phyloP scores from a whole-genome alignment of 352 stramenopile species.

The Globisporangium parvum region DNA sequence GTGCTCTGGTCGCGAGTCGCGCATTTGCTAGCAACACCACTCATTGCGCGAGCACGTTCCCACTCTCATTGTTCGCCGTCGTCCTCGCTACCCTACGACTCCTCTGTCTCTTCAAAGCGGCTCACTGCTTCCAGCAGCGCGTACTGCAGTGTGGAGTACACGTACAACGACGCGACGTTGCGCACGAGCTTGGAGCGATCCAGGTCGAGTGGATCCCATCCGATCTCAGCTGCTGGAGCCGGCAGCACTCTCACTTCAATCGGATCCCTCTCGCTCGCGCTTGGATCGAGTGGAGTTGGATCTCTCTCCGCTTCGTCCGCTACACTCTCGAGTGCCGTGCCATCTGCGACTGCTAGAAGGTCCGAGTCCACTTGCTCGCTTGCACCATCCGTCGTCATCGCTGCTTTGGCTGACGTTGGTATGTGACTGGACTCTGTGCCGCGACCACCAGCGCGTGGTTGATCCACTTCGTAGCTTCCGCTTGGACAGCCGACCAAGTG shows the following conservation, averaged over 20 bases:
- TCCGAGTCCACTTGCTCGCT: not conserved
- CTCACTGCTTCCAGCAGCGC: conserved; percentile 11
- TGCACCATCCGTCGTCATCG: too few species aligned
- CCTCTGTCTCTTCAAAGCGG: not conserved
- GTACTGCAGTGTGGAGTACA: conserved; percentile 17
- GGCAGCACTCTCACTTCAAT: not conserved
- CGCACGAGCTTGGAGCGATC: conserved; percentile 15
- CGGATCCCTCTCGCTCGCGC: not conserved
- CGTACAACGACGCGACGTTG: conserved; percentile 19
- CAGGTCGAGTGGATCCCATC: conserved; percentile 15
- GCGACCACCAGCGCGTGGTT: not conserved
- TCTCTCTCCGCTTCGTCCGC: not conserved
- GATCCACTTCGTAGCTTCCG: not conserved
- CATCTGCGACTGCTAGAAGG: not conserved
- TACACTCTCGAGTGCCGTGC: not conserved
- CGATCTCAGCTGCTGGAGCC: conserved; percentile 5
- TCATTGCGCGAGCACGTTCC: too few species aligned
- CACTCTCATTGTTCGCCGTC: too few species aligned
- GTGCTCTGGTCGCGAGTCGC: too few species aligned
- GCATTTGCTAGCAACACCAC: too few species aligned
- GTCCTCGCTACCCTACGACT: not conserved
- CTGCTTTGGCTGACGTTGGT: too few species aligned
- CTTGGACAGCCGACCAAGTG: not conserved
- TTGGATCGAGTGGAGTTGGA: not conserved
- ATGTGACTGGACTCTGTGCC: not conserved